Evolutionary conservation across 192 early-diverging fungal genomes (phyloP).

Genomic region (Spizellomyces sp.): DNA sequence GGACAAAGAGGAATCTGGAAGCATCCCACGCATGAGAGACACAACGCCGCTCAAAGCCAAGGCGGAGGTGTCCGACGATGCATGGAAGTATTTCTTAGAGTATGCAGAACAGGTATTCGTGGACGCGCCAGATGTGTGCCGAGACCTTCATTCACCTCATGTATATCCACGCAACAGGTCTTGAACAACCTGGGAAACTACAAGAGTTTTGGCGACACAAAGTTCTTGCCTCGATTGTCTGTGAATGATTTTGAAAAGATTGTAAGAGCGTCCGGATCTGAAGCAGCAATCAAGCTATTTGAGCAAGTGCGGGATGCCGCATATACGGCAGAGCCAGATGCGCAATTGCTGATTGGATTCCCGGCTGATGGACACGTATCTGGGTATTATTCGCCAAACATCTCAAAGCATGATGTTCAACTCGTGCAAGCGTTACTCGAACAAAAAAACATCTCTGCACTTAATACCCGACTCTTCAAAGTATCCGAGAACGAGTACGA

Average conservation of each 20-base stretch:
- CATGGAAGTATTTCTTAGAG: slow-evolving; percentile 56
- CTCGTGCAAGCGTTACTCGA: slow-evolving; percentile 40
- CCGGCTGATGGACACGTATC: slow-evolving; percentile 61
- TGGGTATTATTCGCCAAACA: slow-evolving; percentile 57
- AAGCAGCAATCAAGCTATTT: slow-evolving; percentile 35
- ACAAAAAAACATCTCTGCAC: slow-evolving; percentile 40
- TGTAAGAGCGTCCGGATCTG: slow-evolving; percentile 39
- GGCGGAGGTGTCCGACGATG: slow-evolving; percentile 45
- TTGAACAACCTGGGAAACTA: slow-evolving; percentile 59
- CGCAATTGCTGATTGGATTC: slow-evolving; percentile 54
- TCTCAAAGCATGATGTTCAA: slow-evolving; percentile 53
- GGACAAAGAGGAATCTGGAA: slow-evolving; percentile 22
- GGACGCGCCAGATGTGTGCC: no score
- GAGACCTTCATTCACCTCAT: neutral
- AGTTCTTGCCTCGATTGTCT: slow-evolving; percentile 57
- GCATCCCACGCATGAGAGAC: slow-evolving; percentile 4
- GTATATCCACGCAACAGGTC: slow-evolving; percentile 3
- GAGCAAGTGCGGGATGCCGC: slow-evolving; percentile 31
- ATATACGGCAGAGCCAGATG: slow-evolving; percentile 45
- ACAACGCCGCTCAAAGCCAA: slow-evolving; percentile 12
- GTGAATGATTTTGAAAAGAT: slow-evolving; percentile 46
- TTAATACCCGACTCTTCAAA: slow-evolving; percentile 55
- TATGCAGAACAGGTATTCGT: slow-evolving; percentile 50
- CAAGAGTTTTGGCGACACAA: slow-evolving; percentile 65
- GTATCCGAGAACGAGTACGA: slow-evolving; percentile 24